Conservation (phyloP, 1,284 basidiomycete genomes). For the Sanguinoderma infundibulare region DNA sequence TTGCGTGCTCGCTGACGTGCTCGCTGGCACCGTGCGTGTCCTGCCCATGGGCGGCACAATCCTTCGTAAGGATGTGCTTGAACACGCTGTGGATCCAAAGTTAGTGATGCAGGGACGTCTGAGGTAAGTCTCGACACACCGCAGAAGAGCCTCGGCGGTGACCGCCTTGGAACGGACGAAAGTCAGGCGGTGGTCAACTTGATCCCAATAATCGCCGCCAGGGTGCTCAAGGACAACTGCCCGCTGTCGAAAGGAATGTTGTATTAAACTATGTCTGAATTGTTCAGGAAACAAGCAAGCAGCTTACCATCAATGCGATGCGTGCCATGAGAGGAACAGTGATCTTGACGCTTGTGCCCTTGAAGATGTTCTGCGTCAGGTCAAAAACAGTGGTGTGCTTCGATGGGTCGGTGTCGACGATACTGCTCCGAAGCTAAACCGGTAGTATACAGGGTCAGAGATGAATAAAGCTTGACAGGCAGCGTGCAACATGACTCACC, state of each 20-base stretch:
- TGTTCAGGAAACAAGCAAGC: not conserved
- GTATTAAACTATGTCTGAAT: not conserved
- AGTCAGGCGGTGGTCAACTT: not conserved
- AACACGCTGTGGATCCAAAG: not conserved
- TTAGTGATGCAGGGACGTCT: not conserved
- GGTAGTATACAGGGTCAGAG: too few species aligned
- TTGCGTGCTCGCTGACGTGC: too few species aligned
- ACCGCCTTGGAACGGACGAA: too few species aligned
- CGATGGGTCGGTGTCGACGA: not conserved
- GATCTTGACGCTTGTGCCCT: not conserved
- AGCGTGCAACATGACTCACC: too few species aligned
- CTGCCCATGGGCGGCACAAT: too few species aligned
- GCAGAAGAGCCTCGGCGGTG: too few species aligned
- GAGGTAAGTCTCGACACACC: not conserved
- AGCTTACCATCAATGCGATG: not conserved
- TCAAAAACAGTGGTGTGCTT: not conserved
- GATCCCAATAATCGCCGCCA: not conserved
- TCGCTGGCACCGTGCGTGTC: too few species aligned
- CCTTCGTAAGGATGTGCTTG: conserved; percentile 17
- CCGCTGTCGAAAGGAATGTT: too few species aligned
- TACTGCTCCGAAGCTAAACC: not conserved
- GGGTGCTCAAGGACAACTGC: too few species aligned
- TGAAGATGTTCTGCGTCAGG: not conserved
- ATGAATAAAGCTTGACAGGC: too few species aligned
- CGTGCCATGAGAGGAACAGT: not conserved